These are phyloP conservation scores for Claviceps humidiphila DNA, from an alignment of 2,329 filamentous ascomycete species.

Conservation along the genomic window DNA sequence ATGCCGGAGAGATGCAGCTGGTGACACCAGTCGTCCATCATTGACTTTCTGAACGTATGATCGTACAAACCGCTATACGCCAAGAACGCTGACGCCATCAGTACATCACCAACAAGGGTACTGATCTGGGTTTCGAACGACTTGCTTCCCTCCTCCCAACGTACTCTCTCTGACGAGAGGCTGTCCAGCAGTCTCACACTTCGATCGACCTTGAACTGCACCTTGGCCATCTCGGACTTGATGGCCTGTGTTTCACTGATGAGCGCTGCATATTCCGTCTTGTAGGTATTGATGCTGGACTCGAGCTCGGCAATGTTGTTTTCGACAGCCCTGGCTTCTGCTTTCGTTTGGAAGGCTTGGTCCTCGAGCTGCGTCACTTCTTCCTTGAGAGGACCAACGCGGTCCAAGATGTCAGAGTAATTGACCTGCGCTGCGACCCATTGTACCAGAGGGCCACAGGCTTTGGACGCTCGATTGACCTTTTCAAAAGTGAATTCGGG, in stretches of 20 bases:
- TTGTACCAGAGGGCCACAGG: slow-evolving; percentile 89
- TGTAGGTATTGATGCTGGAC: slow-evolving; percentile 85
- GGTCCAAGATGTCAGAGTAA: slow-evolving; percentile 93
- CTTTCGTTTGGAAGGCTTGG: slow-evolving; percentile 80
- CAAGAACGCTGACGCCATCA: slow-evolving; percentile 92
- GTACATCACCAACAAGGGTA: slow-evolving; percentile 87
- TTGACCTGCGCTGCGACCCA: slow-evolving; percentile 96
- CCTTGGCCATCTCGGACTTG: slow-evolving; percentile 90
- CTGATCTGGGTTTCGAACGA: slow-evolving; percentile 97
- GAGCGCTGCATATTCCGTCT: slow-evolving; percentile 85
- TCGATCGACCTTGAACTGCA: slow-evolving; percentile 95
- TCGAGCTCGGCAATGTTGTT: slow-evolving; percentile 76
- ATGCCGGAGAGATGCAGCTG: slow-evolving; percentile 90
- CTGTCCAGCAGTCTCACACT: slow-evolving; percentile 91
- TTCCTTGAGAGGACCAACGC: slow-evolving; percentile 80
- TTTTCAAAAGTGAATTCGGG: slow-evolving; percentile 94
- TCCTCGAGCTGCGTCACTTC: slow-evolving; percentile 83
- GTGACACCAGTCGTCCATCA: slow-evolving; percentile 95
- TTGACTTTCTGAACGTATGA: slow-evolving; percentile 92
- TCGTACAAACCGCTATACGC: slow-evolving; percentile 96
- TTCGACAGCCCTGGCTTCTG: slow-evolving; percentile 82
- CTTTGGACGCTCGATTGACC: slow-evolving; percentile 91
- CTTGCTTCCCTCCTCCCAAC: slow-evolving; percentile 96
- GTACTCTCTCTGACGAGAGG: slow-evolving; percentile 78
- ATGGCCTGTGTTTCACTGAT: slow-evolving; percentile 97